A percentile compares a stretch with the other conserved stretches of the same genome.
These are phyloP conservation scores for Pestalotiopsis sp. DNA, from an alignment of 2,329 filamentous ascomycete genomes.

Conservation along the genomic window DNA sequence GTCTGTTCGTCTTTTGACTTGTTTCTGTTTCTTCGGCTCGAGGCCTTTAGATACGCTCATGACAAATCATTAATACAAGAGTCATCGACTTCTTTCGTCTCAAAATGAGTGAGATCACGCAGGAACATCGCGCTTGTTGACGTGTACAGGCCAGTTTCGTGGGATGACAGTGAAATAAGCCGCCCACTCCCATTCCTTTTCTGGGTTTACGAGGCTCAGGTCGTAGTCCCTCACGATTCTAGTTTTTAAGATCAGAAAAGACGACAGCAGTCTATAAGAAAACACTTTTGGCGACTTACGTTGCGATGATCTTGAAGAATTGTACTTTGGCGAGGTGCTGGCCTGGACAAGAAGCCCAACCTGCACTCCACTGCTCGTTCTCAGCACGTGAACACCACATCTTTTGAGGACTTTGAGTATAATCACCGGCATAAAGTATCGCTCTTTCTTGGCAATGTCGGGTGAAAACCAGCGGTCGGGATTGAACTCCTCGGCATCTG, in stretches of 20 bases:
- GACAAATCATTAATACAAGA: no score
- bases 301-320: conserved; percentile 18
- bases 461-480: conserved; percentile 23
- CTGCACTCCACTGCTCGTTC: neutral
- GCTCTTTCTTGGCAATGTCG: conserved; percentile 15
- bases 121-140: neutral
- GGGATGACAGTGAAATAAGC: conserved; percentile 17
- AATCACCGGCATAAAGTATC: conserved; percentile 20
- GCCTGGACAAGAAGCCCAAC: conserved; percentile 13
- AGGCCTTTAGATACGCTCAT: no score
- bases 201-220: conserved; percentile 14
- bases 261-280: neutral
- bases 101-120: no score
- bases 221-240: conserved; percentile 17
- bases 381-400: neutral
- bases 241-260: neutral
- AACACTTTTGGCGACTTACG: neutral
- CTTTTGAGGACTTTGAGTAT: neutral
- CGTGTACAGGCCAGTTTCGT: conserved; percentile 16
- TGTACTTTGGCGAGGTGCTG: conserved; percentile 19
- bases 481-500: conserved; percentile 20
- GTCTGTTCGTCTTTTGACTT: neutral
- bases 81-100: no score
- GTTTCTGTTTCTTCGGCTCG: no score
- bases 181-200: conserved; percentile 17